Evolutionary conservation across 78 protist species (phyloP), one percentile per base, ranked within the genome.

Genomic region (Dictyostelium capitatum): DNA sequence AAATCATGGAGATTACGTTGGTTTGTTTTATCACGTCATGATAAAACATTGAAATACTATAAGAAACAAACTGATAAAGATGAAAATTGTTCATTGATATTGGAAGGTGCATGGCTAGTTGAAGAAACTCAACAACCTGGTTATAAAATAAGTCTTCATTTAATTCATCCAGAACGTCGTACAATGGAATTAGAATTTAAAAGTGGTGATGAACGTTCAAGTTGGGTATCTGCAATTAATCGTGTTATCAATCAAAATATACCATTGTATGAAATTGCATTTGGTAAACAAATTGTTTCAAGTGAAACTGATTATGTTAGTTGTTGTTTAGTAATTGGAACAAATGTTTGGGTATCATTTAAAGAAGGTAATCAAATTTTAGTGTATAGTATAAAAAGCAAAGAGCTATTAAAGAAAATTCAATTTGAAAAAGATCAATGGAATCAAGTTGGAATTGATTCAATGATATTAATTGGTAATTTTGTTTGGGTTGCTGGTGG

Each of bases 1-100:
- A 87, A 87, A 77, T 43, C 83, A n/a, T 87, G 84, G 83, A 19
- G 59, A 32, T 64, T 75, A 50, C 57, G 93, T 11, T 87, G 93
- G 93, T 87, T 87, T 50, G 84, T 77, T 4, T 47, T 87, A 0
- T 75, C 70, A 17, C 46, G 84, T 47, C 14, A 50, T 11, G 70
- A 37, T 74, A 87, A 87, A 51, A 77, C 93, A 7, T 28, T 87
- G 1, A 72, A 69, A 19, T 87, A 87, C 56, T 77, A 74, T 17
- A 72, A 37, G 14, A 87, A 87, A 65, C 93, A 48, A 64, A 64
- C 62, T 6, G 83, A 74, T 41, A 87, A 77, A 37, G 67, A 56
- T 12, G 84, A 84, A 14, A 59, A 65, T 62, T 59, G 84, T 37
- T 75, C 84, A 28, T 15, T 87, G 7, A 6, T 23, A 23, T 37